Conservation (phyloP, 129 eudicot species). For the Saposhnikovia divaricata region DNA sequence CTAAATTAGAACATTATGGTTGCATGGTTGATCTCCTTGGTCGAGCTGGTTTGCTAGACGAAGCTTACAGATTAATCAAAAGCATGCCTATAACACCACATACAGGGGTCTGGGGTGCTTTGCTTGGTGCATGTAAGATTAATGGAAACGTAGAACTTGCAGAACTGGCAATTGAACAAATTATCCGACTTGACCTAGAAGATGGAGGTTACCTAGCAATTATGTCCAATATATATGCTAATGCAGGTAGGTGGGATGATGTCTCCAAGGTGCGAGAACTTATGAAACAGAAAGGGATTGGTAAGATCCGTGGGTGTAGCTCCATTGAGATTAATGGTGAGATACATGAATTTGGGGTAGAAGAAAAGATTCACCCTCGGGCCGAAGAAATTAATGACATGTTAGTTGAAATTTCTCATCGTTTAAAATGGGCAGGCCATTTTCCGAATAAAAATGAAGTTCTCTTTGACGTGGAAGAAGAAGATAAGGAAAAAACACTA, state of each 20-base stretch:
- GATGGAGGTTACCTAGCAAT: constrained; percentile 27
- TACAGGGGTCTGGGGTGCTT: constrained; percentile 30
- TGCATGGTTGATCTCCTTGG: constrained; percentile 22
- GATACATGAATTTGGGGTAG: constrained; percentile 29
- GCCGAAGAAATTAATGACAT: constrained; percentile 12
- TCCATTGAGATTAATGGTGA: constrained; percentile 25
- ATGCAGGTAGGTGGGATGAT: constrained; percentile 22
- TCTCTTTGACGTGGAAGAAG: constrained; percentile 27
- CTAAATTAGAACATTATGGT: constrained; percentile 32
- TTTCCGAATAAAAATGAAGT: constrained; percentile 17
- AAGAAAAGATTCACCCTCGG: constrained; percentile 23
- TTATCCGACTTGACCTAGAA: constrained; percentile 15
- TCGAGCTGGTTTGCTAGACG: constrained; percentile 31
- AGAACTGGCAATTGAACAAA: constrained; percentile 21
- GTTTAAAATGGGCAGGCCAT: constrained; percentile 26
- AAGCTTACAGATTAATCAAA: constrained; percentile 19
- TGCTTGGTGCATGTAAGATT: constrained; percentile 29
- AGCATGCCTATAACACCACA: constrained; percentile 27
- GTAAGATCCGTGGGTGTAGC: constrained; percentile 28
- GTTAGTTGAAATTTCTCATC: constrained; percentile 13
- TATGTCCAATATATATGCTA: constrained; percentile 26
- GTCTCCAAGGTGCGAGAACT: constrained; percentile 20
- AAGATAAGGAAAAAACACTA: constrained; percentile 27
- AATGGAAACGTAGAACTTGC: constrained; percentile 25
- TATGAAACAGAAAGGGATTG: constrained; percentile 21